A percentile compares a stretch with the other conserved stretches of the same genome.
Conservation (phyloP, 257 asterid species). For the Nicotiana otophora region DNA sequence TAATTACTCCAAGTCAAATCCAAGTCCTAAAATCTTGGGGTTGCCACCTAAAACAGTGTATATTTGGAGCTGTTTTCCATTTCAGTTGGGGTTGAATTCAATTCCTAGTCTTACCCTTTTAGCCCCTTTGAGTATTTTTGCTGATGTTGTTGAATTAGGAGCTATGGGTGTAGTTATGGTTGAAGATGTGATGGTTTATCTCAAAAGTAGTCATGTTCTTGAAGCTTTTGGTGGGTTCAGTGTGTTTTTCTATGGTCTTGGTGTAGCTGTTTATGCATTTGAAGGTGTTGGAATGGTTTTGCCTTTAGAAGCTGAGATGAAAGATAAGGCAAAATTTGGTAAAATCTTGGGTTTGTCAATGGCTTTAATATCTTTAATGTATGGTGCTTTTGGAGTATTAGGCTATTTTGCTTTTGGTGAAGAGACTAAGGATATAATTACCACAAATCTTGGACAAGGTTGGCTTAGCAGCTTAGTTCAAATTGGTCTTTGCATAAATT, state of each 20-base stretch:
- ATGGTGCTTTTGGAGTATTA: constrained; percentile 1
- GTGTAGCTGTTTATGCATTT: constrained; percentile 3
- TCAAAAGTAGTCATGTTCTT: constrained; percentile 3
- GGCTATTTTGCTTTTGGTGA: constrained; percentile 12
- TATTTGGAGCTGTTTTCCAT: constrained; percentile 2
- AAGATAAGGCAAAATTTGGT: not conserved
- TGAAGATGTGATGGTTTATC: constrained; percentile 1
- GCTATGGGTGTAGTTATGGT: constrained; percentile 11
- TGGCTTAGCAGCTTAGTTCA: not conserved
- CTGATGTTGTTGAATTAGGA: constrained; percentile 10
- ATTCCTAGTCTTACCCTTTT: constrained; percentile 1
- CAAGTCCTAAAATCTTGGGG: not conserved
- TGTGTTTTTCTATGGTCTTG: constrained; percentile 8
- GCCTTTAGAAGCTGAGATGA: constrained; percentile 5
- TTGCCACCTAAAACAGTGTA: not conserved
- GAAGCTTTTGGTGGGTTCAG: not conserved
- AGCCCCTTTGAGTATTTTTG: constrained; percentile 11
- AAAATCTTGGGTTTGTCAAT: not conserved
- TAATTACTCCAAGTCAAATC: not conserved
- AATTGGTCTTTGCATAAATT: constrained; percentile 1
- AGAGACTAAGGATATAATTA: constrained; percentile 1
- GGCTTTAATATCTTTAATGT: not conserved
- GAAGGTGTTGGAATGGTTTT: constrained; percentile 6
- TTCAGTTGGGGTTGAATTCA: constrained; percentile 11
- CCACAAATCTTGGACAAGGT: constrained; percentile 5